Conservation (phyloP, 1,284 basidiomycete genomes). For the Inonotus obliquus region DNA sequence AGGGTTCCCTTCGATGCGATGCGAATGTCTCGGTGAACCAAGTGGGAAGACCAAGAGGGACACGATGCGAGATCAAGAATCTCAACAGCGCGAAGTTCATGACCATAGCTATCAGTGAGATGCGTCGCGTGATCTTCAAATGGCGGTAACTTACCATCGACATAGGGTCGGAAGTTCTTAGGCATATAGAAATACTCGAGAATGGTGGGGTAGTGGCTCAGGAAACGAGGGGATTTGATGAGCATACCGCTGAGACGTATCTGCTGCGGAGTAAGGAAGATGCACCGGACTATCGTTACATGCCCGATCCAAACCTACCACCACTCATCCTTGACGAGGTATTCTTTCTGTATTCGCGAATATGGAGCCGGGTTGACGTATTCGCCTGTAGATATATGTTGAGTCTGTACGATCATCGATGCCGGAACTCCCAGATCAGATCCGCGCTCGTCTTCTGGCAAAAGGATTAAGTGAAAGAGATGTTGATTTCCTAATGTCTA, state of each 20-base stretch:
- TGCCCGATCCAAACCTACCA: constrained; percentile 96
- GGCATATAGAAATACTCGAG: constrained; percentile 64
- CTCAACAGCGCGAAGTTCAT: constrained; percentile 90
- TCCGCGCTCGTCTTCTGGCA: constrained; percentile 51
- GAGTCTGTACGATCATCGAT: constrained; percentile 49
- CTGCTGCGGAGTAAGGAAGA: constrained; percentile 87
- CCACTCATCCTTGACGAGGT: constrained; percentile 66
- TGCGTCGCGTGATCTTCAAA: constrained; percentile 17
- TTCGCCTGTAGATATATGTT: constrained; percentile 51
- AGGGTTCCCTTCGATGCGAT: constrained; percentile 94
- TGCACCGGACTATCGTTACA: constrained; percentile 94
- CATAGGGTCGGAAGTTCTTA: constrained; percentile 61
- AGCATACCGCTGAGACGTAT: constrained; percentile 78
- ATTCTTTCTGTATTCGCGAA: neutral
- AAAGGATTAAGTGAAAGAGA: constrained; percentile 60
- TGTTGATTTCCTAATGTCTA: constrained; percentile 69
- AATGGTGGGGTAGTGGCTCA: constrained; percentile 52
- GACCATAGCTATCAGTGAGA: constrained; percentile 79
- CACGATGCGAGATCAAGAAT: constrained; percentile 96
- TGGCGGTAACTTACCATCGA: constrained; percentile 7
- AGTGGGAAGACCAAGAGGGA: constrained; percentile 63
- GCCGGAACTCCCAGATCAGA: constrained; percentile 77
- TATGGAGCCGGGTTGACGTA: neutral
- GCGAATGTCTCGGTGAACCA: constrained; percentile 91
- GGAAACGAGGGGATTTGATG: constrained; percentile 92